These are phyloP conservation scores for Trichoderma guizhouense DNA, from an alignment of 2,329 filamentous ascomycete genomes.

Conservation along the genomic window DNA sequence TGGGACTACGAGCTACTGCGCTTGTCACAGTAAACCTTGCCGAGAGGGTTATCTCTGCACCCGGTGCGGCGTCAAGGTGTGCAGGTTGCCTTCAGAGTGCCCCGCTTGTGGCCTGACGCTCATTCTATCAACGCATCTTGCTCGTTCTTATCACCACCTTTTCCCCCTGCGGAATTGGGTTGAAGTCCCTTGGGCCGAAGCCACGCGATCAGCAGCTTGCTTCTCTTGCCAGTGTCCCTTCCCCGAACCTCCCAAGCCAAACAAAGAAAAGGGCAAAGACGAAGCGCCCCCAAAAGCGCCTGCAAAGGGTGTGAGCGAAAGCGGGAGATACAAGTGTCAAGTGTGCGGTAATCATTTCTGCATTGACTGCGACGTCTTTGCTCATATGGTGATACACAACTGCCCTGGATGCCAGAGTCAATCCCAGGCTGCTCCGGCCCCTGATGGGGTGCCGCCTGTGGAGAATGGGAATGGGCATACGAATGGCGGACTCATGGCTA, in stretches of 20 bases:
- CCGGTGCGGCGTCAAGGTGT: slow-evolving; percentile 84
- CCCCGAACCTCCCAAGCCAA: slow-evolving; percentile 41
- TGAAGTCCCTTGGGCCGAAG: slow-evolving; percentile 80
- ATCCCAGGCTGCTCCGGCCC: not conserved
- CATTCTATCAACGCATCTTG: slow-evolving; percentile 89
- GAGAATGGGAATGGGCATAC: slow-evolving; percentile 34
- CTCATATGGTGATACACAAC: slow-evolving; percentile 91
- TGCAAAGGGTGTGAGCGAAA: slow-evolving; percentile 72
- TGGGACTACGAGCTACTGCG: slow-evolving; percentile 70
- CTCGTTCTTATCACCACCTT: slow-evolving; percentile 88
- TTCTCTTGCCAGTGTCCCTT: slow-evolving; percentile 76
- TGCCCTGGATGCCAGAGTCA: slow-evolving; percentile 79
- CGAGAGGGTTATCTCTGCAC: slow-evolving; percentile 89
- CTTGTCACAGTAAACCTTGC: slow-evolving; percentile 80
- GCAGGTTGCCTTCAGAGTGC: slow-evolving; percentile 83
- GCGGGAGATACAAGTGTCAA: slow-evolving; percentile 81
- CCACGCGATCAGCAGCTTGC: slow-evolving; percentile 61
- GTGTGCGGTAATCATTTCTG: slow-evolving; percentile 91
- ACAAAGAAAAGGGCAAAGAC: slow-evolving; percentile 21
- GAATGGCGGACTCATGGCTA: slow-evolving; percentile 43
- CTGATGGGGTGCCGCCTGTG: slow-evolving; percentile 19
- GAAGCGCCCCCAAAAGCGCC: slow-evolving; percentile 24
- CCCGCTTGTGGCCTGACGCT: slow-evolving; percentile 88
- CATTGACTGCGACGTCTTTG: slow-evolving; percentile 95
- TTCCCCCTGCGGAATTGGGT: slow-evolving; percentile 89